These are phyloP conservation scores for Tirmania nivea DNA, from an alignment of 495 filamentous ascomycete genomes.

Conservation along the genomic window DNA sequence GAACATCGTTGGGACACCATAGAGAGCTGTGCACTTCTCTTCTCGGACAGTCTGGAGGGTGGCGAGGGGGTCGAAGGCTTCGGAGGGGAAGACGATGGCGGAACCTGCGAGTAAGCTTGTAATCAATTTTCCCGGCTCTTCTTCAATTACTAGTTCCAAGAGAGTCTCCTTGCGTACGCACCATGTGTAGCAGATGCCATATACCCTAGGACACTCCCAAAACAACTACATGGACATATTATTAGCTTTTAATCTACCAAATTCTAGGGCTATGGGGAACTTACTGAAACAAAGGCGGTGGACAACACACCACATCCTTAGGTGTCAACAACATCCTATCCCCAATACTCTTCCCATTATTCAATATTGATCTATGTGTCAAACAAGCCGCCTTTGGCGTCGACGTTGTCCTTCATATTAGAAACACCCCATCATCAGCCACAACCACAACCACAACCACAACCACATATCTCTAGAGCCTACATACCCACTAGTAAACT, in stretches of 20 bases:
- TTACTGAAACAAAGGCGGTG: constrained; percentile 65
- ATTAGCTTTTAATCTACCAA: neutral
- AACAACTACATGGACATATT: constrained; percentile 30
- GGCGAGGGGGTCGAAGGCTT: constrained; percentile 65
- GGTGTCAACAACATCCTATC: constrained; percentile 58
- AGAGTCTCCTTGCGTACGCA: neutral
- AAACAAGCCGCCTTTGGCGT: constrained; percentile 83
- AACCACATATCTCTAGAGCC: neutral
- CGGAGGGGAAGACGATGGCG: constrained; percentile 63
- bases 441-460: neutral
- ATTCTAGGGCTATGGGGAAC: neutral
- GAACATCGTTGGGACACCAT: constrained; percentile 96
- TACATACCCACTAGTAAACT: constrained; percentile 58
- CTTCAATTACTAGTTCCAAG: too few relatives aligned
- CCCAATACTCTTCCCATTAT: constrained; percentile 69
- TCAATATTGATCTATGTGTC: constrained; percentile 63
- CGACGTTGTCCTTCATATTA: constrained; percentile 43
- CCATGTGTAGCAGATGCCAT: constrained; percentile 83
- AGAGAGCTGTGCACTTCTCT: constrained; percentile 60
- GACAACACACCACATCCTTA: constrained; percentile 57
- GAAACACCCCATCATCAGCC: neutral
- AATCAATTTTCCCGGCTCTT: neutral
- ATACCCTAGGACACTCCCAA: constrained; percentile 75
- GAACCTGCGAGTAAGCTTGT: constrained; percentile 23
- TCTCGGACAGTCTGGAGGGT: constrained; percentile 49